Evolutionary conservation across 495 filamentous ascomycete genomes (phyloP).

Genomic region (Lophiostoma macrostomum): DNA sequence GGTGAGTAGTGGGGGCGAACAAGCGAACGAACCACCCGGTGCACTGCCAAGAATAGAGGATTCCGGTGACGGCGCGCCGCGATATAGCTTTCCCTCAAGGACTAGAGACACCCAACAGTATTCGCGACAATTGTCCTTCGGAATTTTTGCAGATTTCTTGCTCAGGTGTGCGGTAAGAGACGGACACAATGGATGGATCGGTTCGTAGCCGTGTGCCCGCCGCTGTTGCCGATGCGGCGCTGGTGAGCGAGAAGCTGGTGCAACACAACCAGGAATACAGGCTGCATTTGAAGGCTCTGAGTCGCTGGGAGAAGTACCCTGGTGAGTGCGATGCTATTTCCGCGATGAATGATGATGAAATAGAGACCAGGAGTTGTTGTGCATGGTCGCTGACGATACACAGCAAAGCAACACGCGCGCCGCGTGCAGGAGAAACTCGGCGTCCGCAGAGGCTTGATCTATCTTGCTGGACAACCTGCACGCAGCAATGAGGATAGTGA

Average conservation of each 20-base stretch:
- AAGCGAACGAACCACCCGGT: no score
- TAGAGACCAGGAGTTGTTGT: conserved; percentile 8
- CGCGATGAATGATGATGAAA: background rate
- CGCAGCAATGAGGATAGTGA: conserved; percentile 59
- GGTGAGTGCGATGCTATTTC: conserved; percentile 36
- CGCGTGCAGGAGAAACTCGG: conserved; percentile 67
- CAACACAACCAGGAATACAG: conserved; percentile 23
- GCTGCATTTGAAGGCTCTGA: conserved; percentile 30
- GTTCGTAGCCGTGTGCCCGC: no score
- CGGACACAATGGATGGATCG: no score
- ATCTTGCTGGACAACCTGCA: conserved; percentile 52
- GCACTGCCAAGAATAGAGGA: no score
- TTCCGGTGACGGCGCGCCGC: no score
- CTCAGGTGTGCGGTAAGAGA: no score
- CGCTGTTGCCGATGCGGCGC: conserved; percentile 10
- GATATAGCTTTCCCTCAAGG: no score
- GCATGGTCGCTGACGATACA: no score
- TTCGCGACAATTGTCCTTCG: no score
- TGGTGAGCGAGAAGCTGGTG: conserved; percentile 5
- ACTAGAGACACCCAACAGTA: no score
- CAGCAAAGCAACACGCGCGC: conserved; percentile 78
- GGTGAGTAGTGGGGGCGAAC: no score
- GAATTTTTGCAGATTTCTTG: no score
- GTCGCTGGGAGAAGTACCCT: conserved; percentile 41
- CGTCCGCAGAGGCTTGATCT: conserved; percentile 60